Evolutionary conservation across 1,284 basidiomycete species (phyloP), one percentile per base, ranked within the genome.

Genomic region (Irpex sp.): DNA sequence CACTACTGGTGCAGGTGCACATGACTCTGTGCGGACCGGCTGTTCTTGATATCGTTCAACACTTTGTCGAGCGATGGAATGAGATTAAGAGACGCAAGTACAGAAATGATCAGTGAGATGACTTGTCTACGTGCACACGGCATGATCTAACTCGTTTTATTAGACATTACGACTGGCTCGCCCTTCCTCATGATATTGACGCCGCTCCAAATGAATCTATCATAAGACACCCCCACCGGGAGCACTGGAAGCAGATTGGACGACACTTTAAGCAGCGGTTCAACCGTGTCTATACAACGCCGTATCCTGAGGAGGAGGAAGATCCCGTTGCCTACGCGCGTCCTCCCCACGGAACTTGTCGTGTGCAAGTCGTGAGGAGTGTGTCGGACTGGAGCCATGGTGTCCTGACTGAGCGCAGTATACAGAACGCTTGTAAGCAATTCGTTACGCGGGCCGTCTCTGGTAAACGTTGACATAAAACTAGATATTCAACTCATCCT

Each of bases 301-400:
- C 70, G 13, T 78, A 78, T 17, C 70, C 74, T 26, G 78, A 77
- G 54, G 66, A 70, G 21, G 61, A 71, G 4, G 68, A 71, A 37
- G 69, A 70, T 59, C 70, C 69, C 5, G 60, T 68, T 17, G 40
- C 64, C 37, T 84, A 85, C 65, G 68, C 74, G 2, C 74, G 73
- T 4, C 75, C 80, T 0, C 77, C 78, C 8, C 77, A 82, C 15
- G 81, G 82, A 1, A 80, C 78, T 7, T 89, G 88, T 69, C 79
- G 79, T 31, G 89, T 94, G 15, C 93, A 96, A 76, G 92, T 85
- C 17, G 81, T 93, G 37, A 84, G 94, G 60, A 94, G 92, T 66
- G 90, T 94, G 15, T 87, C 83, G 2, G 95, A 97, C 76, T 97
- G 94, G 94, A 93, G 90, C 72, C 93, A 95, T 72, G 95, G 95